Percentiles rank a stretch among this genome's conserved stretches.
phyloP scores from a whole-genome alignment of 139 green algal genomes.

The Pleodorina starrii region DNA sequence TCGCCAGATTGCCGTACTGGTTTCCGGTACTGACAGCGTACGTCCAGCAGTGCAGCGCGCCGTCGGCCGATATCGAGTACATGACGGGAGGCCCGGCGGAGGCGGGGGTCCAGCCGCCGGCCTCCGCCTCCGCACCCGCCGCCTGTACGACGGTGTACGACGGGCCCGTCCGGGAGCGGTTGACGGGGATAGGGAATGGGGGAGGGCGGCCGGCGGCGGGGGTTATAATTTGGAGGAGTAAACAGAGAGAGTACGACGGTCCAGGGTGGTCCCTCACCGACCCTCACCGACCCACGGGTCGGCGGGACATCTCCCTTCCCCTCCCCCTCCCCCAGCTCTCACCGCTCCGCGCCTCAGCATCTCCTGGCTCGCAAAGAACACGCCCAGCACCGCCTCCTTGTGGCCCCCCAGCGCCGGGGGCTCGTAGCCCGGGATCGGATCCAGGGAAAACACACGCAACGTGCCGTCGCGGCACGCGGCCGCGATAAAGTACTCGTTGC shows the following conservation, averaged over 20 bases:
- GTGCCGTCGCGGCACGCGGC: conserved; percentile 4
- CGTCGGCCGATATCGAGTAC: conserved; percentile 89
- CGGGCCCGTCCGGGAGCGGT: no score
- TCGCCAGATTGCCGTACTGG: conserved; percentile 8
- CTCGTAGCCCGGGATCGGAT: conserved; percentile 87
- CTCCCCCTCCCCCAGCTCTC: conserved; percentile 1
- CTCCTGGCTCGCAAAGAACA: conserved; percentile 79
- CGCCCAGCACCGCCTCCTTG: conserved; percentile 78
- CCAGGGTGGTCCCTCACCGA: no score
- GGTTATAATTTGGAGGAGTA: no score
- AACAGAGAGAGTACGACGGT: no score
- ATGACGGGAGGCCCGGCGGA: conserved; percentile 53
- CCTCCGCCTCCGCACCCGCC: no score
- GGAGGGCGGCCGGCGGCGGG: no score
- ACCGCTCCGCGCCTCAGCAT: conserved; percentile 39
- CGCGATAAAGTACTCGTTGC: neutral
- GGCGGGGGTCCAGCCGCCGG: no score
- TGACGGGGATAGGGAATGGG: no score
- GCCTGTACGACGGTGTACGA: no score
- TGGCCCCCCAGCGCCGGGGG: conserved; percentile 89
- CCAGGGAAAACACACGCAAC: conserved; percentile 82
- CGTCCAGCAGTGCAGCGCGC: conserved; percentile 89
- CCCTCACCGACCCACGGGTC: no score
- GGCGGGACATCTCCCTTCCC: no score
- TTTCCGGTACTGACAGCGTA: conserved; percentile 48